Base-by-base conservation (phyloP, 148 eudicot species). In the Amaranthus hypochondriacus region DNA sequence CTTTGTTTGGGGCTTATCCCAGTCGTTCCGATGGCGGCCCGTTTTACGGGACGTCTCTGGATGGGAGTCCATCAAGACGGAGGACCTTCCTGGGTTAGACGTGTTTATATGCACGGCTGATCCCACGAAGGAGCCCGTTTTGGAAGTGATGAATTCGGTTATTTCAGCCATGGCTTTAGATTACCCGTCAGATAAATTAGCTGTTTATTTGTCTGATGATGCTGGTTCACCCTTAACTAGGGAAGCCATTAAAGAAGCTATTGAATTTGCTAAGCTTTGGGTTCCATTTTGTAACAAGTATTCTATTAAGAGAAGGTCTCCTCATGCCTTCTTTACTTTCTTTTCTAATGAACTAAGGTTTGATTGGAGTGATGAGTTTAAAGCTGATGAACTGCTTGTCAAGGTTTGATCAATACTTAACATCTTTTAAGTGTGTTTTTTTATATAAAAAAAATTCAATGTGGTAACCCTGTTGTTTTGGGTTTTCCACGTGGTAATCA, bases 91-190 rank as follows among this genome's bases (percentile, higher is more conserved):
- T 0, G 81, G 83, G 5, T 75, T 89, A 1, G 93, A 89, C 48
- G 87, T 89, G 43, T 89, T 87, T 54, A 72, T 89, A 13, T 83
- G 85, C 85, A 89, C 90, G 7, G 87, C 85, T 0, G 93, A 89
- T 50, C 89, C 93, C 1, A 65, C 14, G 14, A 85, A 83, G 77
- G 93, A 89, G 71, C 90, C 90, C 46, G 75, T 74, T 9, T 9
- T 79, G 2, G 82, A 79, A 48, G 56, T 81, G 52, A 89, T 87
- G 88, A 87, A 87, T 79, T 82, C 93, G 3, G 90, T 89, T 6
- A 10, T 89, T 11, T 87, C 90, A 12, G 84, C 87, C 5, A 73
- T 89, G 87, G 83, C 89, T 2, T 53, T 86, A 6, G 89, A 89
- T 15, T 89, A 89, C 42, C 90, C 93, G 4, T 14, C 76, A 11